Percentiles rank a stretch among this genome's conserved stretches.
These are phyloP conservation scores for Schoenoplectus tabernaemontani DNA, from an alignment of 202 grass and related monocot species.

Conservation along the genomic window DNA sequence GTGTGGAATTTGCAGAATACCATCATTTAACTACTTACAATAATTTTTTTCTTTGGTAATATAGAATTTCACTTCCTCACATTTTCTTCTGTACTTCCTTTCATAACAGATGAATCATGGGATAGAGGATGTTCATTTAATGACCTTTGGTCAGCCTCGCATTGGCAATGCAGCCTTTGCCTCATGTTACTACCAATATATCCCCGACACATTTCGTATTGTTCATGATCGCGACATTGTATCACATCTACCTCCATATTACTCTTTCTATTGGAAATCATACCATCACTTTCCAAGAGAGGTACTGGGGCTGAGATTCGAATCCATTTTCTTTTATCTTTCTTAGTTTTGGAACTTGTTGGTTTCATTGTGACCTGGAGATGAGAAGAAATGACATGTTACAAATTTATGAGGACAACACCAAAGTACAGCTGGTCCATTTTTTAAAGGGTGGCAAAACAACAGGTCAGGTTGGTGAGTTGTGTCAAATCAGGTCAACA, in stretches of 20 bases:
- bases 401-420: background rate
- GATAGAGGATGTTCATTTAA: constrained; percentile 52
- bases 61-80: background rate
- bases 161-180: constrained; percentile 79
- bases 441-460: too few species aligned
- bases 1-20: background rate
- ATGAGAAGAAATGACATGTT: background rate
- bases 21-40: background rate
- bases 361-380: background rate
- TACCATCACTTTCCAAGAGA: constrained; percentile 81
- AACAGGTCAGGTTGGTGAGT: too few species aligned
- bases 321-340: background rate
- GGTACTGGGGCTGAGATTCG: background rate
- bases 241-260: constrained; percentile 87
- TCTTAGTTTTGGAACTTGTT: background rate
- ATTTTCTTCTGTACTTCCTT: background rate
- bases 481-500: too few species aligned
- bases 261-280: constrained; percentile 40
- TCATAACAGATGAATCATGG: constrained; percentile 53
- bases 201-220: constrained; percentile 52
- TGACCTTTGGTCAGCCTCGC: constrained; percentile 90
- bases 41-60: background rate
- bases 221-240: constrained; percentile 68
- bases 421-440: too few species aligned
- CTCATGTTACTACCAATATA: constrained; percentile 49